A percentile compares a stretch with the other conserved stretches of the same genome.
Evolutionary conservation across 2,329 filamentous ascomycete genomes (phyloP).

Genomic region (Sporothrix mexicana): DNA sequence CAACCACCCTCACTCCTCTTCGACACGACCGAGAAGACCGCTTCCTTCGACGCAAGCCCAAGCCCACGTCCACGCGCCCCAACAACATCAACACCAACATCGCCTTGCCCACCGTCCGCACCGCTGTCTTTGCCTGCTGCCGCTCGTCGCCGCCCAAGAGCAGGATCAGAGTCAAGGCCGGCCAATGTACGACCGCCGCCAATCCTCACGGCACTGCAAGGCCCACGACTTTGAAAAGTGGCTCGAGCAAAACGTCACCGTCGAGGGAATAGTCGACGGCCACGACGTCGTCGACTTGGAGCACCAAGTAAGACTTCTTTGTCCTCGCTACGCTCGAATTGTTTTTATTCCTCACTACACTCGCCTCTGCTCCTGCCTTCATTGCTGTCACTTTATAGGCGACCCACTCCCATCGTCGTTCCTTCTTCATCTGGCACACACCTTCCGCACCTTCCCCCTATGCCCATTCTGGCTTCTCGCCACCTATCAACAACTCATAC

Average conservation of each 20-base stretch:
- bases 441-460: not conserved
- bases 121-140: not conserved
- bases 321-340: not conserved
- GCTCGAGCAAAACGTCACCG: not conserved
- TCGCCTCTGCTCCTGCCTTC: not conserved
- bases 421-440: not conserved
- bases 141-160: not conserved
- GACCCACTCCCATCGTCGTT: not conserved
- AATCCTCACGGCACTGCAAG: not conserved
- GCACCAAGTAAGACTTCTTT: conserved; percentile 1
- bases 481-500: no score
- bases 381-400: no score
- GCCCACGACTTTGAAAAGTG: not conserved
- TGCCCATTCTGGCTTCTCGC: not conserved
- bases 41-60: not conserved
- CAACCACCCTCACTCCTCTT: not conserved
- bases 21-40: not conserved
- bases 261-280: not conserved
- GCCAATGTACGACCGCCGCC: not conserved
- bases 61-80: not conserved
- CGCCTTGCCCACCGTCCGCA: not conserved
- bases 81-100: not conserved
- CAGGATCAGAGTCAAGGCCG: not conserved
- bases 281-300: not conserved
- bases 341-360: not conserved